Evolutionary conservation across 345 rosid species (phyloP), one percentile per base, ranked within the genome.

Genomic region (Citrus inodora): DNA sequence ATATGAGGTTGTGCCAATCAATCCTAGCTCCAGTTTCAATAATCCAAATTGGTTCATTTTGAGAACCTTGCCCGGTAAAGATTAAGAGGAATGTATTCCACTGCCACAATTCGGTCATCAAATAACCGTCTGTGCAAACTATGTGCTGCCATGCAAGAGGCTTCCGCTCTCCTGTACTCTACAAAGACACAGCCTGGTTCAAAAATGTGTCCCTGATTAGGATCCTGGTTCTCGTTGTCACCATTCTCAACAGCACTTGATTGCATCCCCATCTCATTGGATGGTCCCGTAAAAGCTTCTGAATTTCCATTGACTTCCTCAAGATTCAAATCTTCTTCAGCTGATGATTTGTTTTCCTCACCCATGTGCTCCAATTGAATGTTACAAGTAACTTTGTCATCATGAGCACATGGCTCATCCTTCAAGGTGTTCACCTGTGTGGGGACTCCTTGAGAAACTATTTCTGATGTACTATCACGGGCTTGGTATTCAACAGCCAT

Each of bases 161-260:
- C 90, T 87, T 92, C 98, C 19, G 86, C 80, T 91, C 98, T 93
- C 77, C 87, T 65, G 67, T 86, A 97, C 84, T 94, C 96, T 40
- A 97, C 94, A 73, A 90, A 85, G 60, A 97, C 90, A 78, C 86
- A 84, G 22, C 97, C 98, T 7, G 75, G 67, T 81, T 94, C 94
- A 62, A 93, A 92, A 68, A 86, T 71, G 25, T 51, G 46, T 67
- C 77, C 55, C 8, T 80, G 66, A 33, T 86, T 78, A 27, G 75
- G 48, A 77, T 74, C 78, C 38, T 81, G 80, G 66, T 84, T 86
- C 76, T 70, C 17, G 16, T 63, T 27, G 22, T 82, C 88, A 53
- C 70, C 83, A 75, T 87, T 84, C 55, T 84, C 80, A 24, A 53
- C 76, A 76, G 79, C 30, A 46, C 78, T 78, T 63, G 77, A 75